Conservation (phyloP, 441 rosid species). For the Arabidopsis hybrid region DNA sequence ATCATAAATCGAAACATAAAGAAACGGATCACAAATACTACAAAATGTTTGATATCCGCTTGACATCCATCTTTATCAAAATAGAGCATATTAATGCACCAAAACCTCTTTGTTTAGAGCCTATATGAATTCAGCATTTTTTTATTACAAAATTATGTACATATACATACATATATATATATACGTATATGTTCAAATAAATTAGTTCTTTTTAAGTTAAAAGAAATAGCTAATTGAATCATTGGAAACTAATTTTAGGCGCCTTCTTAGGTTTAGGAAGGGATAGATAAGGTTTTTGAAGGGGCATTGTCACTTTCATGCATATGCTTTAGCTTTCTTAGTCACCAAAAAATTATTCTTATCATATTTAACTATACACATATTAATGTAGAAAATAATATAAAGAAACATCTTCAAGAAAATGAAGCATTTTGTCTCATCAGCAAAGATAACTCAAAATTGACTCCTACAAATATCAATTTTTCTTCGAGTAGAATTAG, state of each 20-base stretch:
- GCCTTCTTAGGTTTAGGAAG: constrained; percentile 47
- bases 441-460: constrained; percentile 32
- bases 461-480: constrained; percentile 18
- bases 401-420: constrained; percentile 24
- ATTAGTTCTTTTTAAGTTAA: not conserved
- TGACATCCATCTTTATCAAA: not conserved
- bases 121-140: not conserved
- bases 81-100: not conserved
- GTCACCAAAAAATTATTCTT: constrained; percentile 42
- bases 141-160: too few species aligned
- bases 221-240: not conserved
- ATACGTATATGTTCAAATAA: not conserved
- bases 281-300: constrained; percentile 47
- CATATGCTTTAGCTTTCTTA: constrained; percentile 33
- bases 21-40: not conserved
- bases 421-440: constrained; percentile 30
- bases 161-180: too few species aligned
- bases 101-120: not conserved
- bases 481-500: constrained; percentile 1
- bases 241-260: constrained; percentile 34
- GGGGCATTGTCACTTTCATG: constrained; percentile 43
- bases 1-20: too few species aligned
- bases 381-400: constrained; percentile 1
- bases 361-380: constrained; percentile 18
- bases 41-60: not conserved